Conservation (phyloP, 2,329 filamentous ascomycete genomes). For the Dactylellina parvicollis region DNA sequence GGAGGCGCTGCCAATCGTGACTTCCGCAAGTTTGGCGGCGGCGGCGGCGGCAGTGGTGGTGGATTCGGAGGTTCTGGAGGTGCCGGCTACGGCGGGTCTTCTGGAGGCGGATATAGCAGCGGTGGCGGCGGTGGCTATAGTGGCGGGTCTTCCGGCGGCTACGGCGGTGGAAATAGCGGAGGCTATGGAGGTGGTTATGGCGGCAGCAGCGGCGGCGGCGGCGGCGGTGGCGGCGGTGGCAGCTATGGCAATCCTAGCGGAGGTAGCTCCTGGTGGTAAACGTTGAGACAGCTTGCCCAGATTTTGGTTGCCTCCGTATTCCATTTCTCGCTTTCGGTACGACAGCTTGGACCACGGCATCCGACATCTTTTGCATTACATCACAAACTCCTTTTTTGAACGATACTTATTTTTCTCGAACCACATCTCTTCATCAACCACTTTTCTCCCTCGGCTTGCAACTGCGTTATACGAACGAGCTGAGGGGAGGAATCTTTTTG, state of each 20-base stretch:
- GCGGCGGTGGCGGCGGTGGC: constrained; percentile 57
- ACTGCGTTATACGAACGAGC: constrained; percentile 10
- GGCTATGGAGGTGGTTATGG: constrained; percentile 64
- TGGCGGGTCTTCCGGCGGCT: constrained; percentile 60
- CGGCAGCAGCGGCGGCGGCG: constrained; percentile 51
- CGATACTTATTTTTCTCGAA: constrained; percentile 57
- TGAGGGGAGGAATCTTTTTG: constrained; percentile 29
- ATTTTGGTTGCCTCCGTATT: constrained; percentile 37
- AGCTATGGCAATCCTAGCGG: constrained; percentile 76
- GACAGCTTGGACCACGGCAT: background rate
- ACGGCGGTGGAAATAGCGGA: constrained; percentile 62
- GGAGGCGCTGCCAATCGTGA: constrained; percentile 84
- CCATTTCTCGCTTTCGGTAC: background rate
- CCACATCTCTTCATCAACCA: constrained; percentile 52
- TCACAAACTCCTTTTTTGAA: constrained; percentile 44
- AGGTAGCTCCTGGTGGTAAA: constrained; percentile 75
- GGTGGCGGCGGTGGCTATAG: constrained; percentile 58
- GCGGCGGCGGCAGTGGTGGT: constrained; percentile 64
- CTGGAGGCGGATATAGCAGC: constrained; percentile 63
- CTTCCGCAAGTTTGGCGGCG: constrained; percentile 81
- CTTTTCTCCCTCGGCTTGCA: constrained; percentile 55
- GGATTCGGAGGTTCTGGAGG: constrained; percentile 63
- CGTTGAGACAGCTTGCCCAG: constrained; percentile 39
- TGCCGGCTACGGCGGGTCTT: constrained; percentile 61
- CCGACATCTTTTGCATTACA: constrained; percentile 38